Evolutionary conservation across 805 yeast species (phyloP).

Genomic region (Metschnikowia sp.): DNA sequence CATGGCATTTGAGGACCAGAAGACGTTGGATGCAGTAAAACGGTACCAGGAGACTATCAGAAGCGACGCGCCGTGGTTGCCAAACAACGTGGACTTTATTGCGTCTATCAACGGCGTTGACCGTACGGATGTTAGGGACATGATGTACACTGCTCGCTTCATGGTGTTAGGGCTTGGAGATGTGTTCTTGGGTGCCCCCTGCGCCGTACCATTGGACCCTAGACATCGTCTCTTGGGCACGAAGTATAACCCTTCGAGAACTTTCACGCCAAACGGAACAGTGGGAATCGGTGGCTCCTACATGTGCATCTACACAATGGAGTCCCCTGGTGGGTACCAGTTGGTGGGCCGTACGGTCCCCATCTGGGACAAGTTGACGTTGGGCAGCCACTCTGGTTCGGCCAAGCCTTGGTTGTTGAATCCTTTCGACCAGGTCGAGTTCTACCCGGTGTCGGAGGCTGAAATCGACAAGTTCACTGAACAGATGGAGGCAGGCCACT

Average conservation of each 20-base stretch:
- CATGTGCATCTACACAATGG: slow-evolving; percentile 98
- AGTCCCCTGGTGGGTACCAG: slow-evolving; percentile 98
- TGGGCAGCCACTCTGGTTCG: slow-evolving; percentile 59
- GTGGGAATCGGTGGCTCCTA: slow-evolving; percentile 99
- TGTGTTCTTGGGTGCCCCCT: slow-evolving; percentile 96
- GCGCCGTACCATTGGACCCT: slow-evolving; percentile 97
- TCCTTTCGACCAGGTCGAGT: slow-evolving; percentile 93
- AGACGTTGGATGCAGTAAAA: slow-evolving; percentile 83
- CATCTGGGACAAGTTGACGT: slow-evolving; percentile 90
- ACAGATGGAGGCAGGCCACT: slow-evolving; percentile 78
- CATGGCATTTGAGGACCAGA: slow-evolving; percentile 93
- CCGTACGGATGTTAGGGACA: slow-evolving; percentile 72
- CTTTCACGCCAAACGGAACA: slow-evolving; percentile 93
- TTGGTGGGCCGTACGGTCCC: slow-evolving; percentile 95
- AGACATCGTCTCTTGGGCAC: slow-evolving; percentile 90
- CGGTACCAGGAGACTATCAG: slow-evolving; percentile 93
- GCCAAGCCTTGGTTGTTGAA: slow-evolving; percentile 82
- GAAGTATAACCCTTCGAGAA: slow-evolving; percentile 94
- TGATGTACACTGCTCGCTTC: slow-evolving; percentile 86
- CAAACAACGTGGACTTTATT: slow-evolving; percentile 94
- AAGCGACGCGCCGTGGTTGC: slow-evolving; percentile 94
- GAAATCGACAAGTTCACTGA: slow-evolving; percentile 71
- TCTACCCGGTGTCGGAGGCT: slow-evolving; percentile 84
- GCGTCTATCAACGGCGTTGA: slow-evolving; percentile 82
- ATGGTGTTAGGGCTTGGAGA: slow-evolving; percentile 95